A percentile compares a stretch with the other conserved stretches of the same genome.
Evolutionary conservation across 176 grass and related monocot species (phyloP).

Genomic region (Oryza coarctata): DNA sequence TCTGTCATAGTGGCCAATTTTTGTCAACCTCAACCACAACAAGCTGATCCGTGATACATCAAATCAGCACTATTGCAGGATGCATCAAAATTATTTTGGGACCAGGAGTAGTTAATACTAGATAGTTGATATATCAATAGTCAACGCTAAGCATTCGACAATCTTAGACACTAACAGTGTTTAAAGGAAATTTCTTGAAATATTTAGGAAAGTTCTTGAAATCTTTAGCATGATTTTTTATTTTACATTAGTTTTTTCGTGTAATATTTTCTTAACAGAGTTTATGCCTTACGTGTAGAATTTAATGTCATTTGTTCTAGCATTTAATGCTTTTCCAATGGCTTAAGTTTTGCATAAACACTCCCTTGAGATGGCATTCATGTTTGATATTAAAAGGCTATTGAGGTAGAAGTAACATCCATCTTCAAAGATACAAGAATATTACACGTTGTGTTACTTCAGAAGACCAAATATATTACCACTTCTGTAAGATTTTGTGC

Average conservation of each 20-base stretch:
- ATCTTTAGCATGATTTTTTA: background rate
- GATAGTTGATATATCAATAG: background rate
- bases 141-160: background rate
- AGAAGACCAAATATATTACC: no score
- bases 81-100: background rate
- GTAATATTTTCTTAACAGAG: background rate
- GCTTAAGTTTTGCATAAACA: background rate
- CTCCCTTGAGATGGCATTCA: background rate
- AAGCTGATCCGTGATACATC: background rate
- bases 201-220: background rate
- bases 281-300: background rate
- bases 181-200: background rate
- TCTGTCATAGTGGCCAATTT: background rate
- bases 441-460: background rate
- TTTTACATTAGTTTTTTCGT: background rate
- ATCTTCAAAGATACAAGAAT: background rate
- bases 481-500: no score
- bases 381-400: background rate
- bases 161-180: background rate
- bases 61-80: background rate
- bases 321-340: background rate
- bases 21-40: background rate
- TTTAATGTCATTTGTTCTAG: background rate
- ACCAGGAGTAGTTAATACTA: background rate
- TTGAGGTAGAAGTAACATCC: background rate